Conservation (phyloP, 2,329 filamentous ascomycete genomes). For the Sporothrix globosa region DNA sequence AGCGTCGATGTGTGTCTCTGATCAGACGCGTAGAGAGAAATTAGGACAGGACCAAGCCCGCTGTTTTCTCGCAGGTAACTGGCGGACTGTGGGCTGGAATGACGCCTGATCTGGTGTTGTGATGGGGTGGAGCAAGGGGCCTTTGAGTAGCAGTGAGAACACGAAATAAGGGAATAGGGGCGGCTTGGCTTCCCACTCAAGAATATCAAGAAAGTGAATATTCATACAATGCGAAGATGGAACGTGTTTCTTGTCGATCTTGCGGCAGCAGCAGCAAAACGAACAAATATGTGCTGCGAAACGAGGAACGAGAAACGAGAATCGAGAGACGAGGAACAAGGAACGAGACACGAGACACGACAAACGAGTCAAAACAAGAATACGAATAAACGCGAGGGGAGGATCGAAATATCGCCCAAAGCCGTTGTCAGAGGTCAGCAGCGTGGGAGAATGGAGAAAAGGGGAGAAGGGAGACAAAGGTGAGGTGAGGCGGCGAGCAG, state of each 20-base stretch:
- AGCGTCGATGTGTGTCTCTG: slow-evolving; percentile 17
- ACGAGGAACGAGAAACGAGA: neutral
- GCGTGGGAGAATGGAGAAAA: neutral
- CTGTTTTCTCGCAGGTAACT: slow-evolving; percentile 9
- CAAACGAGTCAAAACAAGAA: neutral
- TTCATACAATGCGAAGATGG: too few relatives aligned
- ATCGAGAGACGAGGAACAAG: too few relatives aligned
- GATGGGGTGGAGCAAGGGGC: neutral
- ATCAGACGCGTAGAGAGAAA: slow-evolving; percentile 20
- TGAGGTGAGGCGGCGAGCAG: neutral
- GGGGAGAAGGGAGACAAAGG: neutral
- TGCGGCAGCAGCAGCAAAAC: slow-evolving; percentile 10
- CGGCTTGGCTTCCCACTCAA: neutral
- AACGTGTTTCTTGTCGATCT: slow-evolving; percentile 18
- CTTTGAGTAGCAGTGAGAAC: neutral
- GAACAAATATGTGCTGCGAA: neutral
- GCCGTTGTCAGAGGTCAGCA: neutral
- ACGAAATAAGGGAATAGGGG: neutral
- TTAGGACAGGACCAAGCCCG: neutral
- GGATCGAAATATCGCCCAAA: slow-evolving; percentile 9
- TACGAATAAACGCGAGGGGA: neutral
- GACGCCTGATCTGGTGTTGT: slow-evolving; percentile 2
- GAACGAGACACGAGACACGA: neutral
- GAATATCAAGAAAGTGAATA: neutral
- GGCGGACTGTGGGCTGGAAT: slow-evolving; percentile 25